Conservation (phyloP, 177 flowering plant species). For the Telopea speciosissima region DNA sequence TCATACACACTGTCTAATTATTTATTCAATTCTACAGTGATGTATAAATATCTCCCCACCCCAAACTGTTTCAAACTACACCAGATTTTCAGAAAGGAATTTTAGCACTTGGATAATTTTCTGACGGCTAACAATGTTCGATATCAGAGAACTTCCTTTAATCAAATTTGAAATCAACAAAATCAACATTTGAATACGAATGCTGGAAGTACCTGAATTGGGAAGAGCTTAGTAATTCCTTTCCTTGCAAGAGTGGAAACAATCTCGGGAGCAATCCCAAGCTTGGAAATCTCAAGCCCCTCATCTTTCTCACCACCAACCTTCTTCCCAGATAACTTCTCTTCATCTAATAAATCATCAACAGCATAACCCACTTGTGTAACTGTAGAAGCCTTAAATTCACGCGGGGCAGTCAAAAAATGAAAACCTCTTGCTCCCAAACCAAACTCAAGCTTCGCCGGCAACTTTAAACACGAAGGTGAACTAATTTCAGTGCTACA, state of each 20-base stretch:
- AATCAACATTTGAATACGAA: too few species aligned
- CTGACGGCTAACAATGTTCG: too few species aligned
- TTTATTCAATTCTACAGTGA: too few species aligned
- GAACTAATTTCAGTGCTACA: background rate
- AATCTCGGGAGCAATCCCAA: conserved; percentile 59
- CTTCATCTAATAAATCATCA: conserved; percentile 40
- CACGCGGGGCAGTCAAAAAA: conserved; percentile 24
- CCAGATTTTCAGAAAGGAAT: too few species aligned
- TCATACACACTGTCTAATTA: too few species aligned
- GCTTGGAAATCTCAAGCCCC: conserved; percentile 74
- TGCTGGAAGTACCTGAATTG: conserved; percentile 58
- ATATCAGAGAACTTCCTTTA: too few species aligned
- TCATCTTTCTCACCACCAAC: conserved; percentile 28
- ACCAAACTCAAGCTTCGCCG: conserved; percentile 6
- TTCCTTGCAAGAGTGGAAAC: conserved; percentile 51
- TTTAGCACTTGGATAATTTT: too few species aligned
- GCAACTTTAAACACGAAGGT: background rate
- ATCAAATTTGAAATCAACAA: too few species aligned
- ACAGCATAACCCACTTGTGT: conserved; percentile 33
- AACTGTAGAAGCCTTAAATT: conserved; percentile 33
- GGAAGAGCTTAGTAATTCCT: conserved; percentile 75
- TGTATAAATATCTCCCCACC: too few species aligned
- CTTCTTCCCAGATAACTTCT: conserved; percentile 20
- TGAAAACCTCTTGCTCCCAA: conserved; percentile 31
- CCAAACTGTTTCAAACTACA: too few species aligned